Base-by-base conservation (phyloP, 148 eudicot species). In the Amaranthus hypochondriacus region DNA sequence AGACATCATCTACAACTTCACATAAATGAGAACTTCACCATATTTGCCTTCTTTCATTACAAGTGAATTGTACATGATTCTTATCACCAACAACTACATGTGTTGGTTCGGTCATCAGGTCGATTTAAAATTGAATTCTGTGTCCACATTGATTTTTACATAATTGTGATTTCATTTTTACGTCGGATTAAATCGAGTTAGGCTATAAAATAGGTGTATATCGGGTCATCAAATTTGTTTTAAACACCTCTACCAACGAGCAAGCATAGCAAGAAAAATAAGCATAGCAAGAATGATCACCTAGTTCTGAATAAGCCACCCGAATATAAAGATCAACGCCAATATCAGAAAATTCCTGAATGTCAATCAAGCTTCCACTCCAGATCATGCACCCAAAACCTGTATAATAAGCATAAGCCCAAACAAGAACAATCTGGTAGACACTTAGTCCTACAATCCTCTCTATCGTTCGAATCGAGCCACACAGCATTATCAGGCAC, bases 371-470 rank as follows among this genome's bases (percentile, higher is more conserved):
- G 75, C 46, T 75, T 62, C 55, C 70, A 5, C 9, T 79, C 89
- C 89, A 84, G 15, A 62, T 46, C 87, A 84, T 83, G 48, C 87
- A 86, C 42, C 85, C 85, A n/a, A 84, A 78, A 73, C 86, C 78
- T 4, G 47, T 5, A 49, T 51, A 61, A 79, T 68, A 72, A 10
- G 85, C 56, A 79, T 77, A 83, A 71, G 86, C 86, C 86, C 39
- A 60, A 28, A 18, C 89, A 86, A 1, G 76, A 78, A 73, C 89
- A 86, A 9, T 82, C 71, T 49, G 72, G n/a, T 3, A 73, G 55
- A 77, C 90, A 84, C 15, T 54, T 56, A 13, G 4, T 78, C 48
- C 69, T 60, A 48, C 88, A 87, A 28, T 78, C 83, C 9, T 79
- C 70, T 66, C 74, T 71, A 46, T 71, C 52, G 5, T 3, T 2